Conservation (phyloP, 768 basidiomycete species). For the Coprinopsis strossmayeri region DNA sequence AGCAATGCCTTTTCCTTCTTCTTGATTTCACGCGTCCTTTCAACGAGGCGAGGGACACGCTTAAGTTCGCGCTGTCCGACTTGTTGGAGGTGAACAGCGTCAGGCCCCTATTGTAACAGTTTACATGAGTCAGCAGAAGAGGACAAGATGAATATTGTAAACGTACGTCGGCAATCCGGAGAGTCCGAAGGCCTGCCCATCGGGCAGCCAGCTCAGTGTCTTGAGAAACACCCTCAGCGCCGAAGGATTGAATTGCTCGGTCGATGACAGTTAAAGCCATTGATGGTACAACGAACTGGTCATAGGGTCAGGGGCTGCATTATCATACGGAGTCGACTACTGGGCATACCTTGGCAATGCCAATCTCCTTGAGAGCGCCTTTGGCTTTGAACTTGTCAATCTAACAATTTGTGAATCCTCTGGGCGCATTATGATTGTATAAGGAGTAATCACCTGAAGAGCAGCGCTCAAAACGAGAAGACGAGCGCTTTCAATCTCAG, state of each 20-base stretch:
- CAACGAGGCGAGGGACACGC: conserved; percentile 57
- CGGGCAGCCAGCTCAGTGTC: conserved; percentile 75
- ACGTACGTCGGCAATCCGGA: conserved; percentile 82
- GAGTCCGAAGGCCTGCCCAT: conserved; percentile 79
- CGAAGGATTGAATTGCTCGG: conserved; percentile 92
- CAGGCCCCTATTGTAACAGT: conserved; percentile 56
- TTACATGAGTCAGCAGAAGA: conserved; percentile 5
- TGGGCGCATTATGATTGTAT: neutral
- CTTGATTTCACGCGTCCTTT: conserved; percentile 47
- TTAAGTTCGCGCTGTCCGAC: conserved; percentile 86
- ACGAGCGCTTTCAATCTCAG: conserved; percentile 86
- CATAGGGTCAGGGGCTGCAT: conserved; percentile 3
- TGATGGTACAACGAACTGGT: conserved; percentile 85
- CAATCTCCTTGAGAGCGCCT: conserved; percentile 95
- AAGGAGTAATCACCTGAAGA: conserved; percentile 51
- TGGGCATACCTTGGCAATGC: conserved; percentile 79
- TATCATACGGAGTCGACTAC: neutral
- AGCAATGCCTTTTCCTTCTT: conserved; percentile 57
- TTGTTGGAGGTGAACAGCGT: conserved; percentile 92
- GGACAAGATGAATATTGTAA: conserved; percentile 2
- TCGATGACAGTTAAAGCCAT: conserved; percentile 89
- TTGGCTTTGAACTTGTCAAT: conserved; percentile 91
- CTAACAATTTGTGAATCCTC: conserved; percentile 27
- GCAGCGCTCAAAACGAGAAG: conserved; percentile 91
- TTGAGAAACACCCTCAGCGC: conserved; percentile 94